Percentiles rank a stretch among this genome's conserved stretches.
Evolutionary conservation across 2,329 filamentous ascomycete species (phyloP).

Genomic region (Tympanopsis confertula): DNA sequence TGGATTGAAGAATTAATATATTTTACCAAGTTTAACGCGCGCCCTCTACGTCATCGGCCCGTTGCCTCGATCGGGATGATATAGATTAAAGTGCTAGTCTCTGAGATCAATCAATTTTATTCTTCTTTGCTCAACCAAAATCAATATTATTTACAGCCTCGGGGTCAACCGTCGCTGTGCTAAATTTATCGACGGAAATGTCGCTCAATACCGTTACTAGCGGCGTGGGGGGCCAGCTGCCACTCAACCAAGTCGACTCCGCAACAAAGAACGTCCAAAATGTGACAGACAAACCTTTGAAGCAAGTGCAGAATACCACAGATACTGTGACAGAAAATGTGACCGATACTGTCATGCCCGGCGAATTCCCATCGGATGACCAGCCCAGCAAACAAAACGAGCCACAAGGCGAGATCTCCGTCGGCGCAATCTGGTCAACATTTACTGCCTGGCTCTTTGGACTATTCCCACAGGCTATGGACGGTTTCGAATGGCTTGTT

Average conservation of each 20-base stretch:
- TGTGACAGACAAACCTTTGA: constrained; percentile 2
- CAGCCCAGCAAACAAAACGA: constrained; percentile 6
- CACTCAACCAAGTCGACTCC: neutral
- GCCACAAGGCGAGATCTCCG: constrained; percentile 4
- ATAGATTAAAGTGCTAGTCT: no score
- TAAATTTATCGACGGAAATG: no score
- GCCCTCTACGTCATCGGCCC: no score
- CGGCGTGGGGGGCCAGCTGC: constrained; percentile 7
- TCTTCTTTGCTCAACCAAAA: no score
- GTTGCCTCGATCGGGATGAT: no score
- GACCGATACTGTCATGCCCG: constrained; percentile 10
- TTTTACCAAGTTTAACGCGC: no score
- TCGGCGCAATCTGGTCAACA: neutral
- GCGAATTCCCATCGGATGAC: constrained; percentile 13
- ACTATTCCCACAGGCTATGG: neutral
- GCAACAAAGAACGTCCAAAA: neutral
- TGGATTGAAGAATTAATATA: no score
- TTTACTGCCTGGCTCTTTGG: neutral
- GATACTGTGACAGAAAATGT: constrained; percentile 8
- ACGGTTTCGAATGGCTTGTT: constrained; percentile 6
- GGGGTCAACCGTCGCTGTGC: no score
- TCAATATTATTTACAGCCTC: no score
- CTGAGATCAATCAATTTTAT: no score
- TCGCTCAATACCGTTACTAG: constrained; percentile 12
- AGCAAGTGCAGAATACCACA: constrained; percentile 8